Evolutionary conservation across 805 yeast species (phyloP), one percentile per base, ranked within the genome.

Genomic region (Starmerella bacillaris): DNA sequence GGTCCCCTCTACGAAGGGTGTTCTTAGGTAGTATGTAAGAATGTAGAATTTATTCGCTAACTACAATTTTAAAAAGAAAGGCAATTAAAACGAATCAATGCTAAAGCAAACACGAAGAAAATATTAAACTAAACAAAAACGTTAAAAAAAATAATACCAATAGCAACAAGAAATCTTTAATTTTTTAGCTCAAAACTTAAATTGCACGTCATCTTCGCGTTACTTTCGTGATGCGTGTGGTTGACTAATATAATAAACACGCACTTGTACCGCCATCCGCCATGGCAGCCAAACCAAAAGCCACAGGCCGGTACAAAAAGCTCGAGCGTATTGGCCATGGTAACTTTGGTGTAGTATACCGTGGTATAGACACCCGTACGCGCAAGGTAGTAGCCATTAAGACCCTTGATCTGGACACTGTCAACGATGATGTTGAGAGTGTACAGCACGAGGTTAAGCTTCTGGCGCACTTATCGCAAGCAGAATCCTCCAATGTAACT

Each of bases 1-100:
- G 42, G 79, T 89, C 31, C 98, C 98, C 16, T 76, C 92, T 37
- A 89, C 98, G 8, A 89, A 89, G 60, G 98, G 98, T 36, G 96
- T 89, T 8, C 62, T 86, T 24, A 44, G 53, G 21, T 47, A 33
- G 34, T 24, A 32, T 8, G 15, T 18, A 11, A 11, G 7, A 26
- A 31, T 9, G 15, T 31, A 9, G 6, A 8, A 6, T 30, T 21
- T 18, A 7, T 18, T 7, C 15, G 34, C 34, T 6, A n/a, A n/a
- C n/a, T n/a, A n/a, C n/a, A n/a, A n/a, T n/a, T n/a, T n/a, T n/a
- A n/a, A n/a, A n/a, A n/a, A n/a, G n/a, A n/a, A n/a, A n/a, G n/a
- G n/a, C n/a, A n/a, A n/a, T n/a, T n/a, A n/a, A n/a, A n/a, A n/a
- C n/a, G n/a, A n/a, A n/a, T n/a, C n/a, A n/a, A n/a, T n/a, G n/a